Percentiles rank a stretch among this genome's conserved stretches.
phyloP scores from a whole-genome alignment of 163 green algal genomes.

The Chlorella variabilis region DNA sequence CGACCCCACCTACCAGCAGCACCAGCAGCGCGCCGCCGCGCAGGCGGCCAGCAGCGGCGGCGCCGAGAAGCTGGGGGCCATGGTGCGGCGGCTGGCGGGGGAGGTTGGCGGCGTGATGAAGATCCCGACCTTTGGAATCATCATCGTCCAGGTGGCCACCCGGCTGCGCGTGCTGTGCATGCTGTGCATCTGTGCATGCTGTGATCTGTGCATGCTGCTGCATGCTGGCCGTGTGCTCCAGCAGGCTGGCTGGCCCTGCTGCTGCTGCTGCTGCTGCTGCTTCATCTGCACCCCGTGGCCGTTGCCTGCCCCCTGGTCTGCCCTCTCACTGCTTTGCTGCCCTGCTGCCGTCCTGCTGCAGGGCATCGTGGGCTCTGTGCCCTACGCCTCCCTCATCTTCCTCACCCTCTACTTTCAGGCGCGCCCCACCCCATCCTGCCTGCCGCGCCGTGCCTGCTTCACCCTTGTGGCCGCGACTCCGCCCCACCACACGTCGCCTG shows the following conservation, averaged over 20 bases:
- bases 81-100: conserved; percentile 31
- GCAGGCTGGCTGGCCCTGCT: no score
- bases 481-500: no score
- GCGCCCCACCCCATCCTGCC: no score
- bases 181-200: not conserved
- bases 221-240: not conserved
- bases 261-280: not conserved
- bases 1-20: conserved; percentile 26
- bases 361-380: conserved; percentile 68
- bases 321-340: no score
- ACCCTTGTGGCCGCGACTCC: no score
- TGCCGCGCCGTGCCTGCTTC: no score
- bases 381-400: conserved; percentile 67
- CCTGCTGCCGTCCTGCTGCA: no score
- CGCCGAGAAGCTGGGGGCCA: not conserved
- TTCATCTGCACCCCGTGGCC: no score
- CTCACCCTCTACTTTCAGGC: conserved; percentile 74
- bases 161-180: not conserved
- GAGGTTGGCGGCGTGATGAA: conserved; percentile 52
- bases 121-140: conserved; percentile 74
- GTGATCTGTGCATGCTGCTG: not conserved
- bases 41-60: not conserved
- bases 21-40: conserved; percentile 6
- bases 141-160: conserved; percentile 53
- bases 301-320: no score